Evolutionary conservation across 2,329 filamentous ascomycete species (phyloP).

Genomic region (Aureobasidium melanogenum): DNA sequence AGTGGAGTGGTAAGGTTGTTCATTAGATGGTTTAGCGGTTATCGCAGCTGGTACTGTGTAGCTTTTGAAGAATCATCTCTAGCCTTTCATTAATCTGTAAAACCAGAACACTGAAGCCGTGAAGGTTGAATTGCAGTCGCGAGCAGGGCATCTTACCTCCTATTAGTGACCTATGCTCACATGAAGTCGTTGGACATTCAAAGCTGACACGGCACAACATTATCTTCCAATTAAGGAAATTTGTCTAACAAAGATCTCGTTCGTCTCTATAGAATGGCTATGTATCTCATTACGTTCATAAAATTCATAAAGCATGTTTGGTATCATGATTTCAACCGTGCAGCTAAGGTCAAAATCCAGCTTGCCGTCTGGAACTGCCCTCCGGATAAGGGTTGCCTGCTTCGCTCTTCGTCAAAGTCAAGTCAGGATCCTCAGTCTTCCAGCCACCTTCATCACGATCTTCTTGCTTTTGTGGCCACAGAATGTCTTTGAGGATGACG

Average conservation of each 20-base stretch:
- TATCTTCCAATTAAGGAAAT: too few species aligned
- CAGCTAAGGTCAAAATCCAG: not conserved
- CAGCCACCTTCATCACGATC: constrained; percentile 55
- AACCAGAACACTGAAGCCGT: too few species aligned
- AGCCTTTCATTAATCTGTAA: too few species aligned
- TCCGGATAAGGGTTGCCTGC: not conserved
- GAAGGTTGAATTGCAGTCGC: too few species aligned
- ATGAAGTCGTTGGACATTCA: too few species aligned
- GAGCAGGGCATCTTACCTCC: too few species aligned
- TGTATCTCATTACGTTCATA: not conserved
- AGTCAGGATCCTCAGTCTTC: constrained; percentile 13
- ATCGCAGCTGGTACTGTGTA: not conserved
- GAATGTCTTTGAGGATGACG: constrained; percentile 56
- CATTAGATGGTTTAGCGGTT: not conserved
- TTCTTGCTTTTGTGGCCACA: constrained; percentile 67
- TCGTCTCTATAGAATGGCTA: not conserved
- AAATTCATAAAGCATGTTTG: not conserved
- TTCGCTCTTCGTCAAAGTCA: not conserved
- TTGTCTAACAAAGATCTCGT: too few species aligned
- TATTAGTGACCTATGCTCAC: too few species aligned
- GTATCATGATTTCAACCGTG: not conserved
- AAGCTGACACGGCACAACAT: too few species aligned
- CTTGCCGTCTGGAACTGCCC: not conserved
- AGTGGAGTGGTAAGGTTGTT: not conserved
- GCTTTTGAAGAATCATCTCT: not conserved